Percentiles rank a stretch among this genome's conserved stretches.
phyloP scores from a whole-genome alignment of 768 basidiomycete species.

The Dioszegia aurantiaca region DNA sequence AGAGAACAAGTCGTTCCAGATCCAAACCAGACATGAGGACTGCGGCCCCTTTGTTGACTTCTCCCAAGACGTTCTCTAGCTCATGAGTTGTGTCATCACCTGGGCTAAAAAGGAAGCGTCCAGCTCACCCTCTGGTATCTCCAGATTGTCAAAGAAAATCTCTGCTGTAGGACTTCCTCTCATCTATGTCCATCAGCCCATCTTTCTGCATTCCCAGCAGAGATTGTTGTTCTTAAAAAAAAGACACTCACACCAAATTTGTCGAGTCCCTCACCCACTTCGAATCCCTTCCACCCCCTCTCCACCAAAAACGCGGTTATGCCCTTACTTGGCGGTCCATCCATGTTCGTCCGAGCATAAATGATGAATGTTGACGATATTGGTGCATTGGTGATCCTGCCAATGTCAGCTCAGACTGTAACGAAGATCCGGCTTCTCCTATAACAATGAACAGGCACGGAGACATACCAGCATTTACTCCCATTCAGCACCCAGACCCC shows the following conservation, averaged over 20 bases:
- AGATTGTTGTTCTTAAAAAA: background rate
- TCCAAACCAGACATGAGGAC: conserved; percentile 95
- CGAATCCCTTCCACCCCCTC: conserved; percentile 59
- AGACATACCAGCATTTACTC: conserved; percentile 81
- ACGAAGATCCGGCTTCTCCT: too few relatives aligned
- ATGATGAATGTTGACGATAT: conserved; percentile 85
- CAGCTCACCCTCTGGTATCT: conserved; percentile 73
- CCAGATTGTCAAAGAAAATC: conserved; percentile 83
- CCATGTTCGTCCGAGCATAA: conserved; percentile 81
- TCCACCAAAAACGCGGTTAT: conserved; percentile 91
- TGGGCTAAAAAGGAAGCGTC: conserved; percentile 15
- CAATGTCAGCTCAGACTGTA: conserved; percentile 12
- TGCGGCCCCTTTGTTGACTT: conserved; percentile 71
- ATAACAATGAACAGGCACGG: background rate
- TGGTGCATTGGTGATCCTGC: conserved; percentile 93
- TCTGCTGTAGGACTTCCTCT: conserved; percentile 93
- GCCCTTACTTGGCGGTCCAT: conserved; percentile 70
- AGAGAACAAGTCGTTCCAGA: conserved; percentile 83
- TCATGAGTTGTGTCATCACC: background rate
- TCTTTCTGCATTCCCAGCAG: background rate
- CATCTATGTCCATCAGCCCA: conserved; percentile 58
- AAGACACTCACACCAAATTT: conserved; percentile 66
- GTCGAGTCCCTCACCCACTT: conserved; percentile 83
- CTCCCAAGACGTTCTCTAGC: conserved; percentile 78
- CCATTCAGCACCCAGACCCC: conserved; percentile 60